Evolutionary conservation across 2,329 filamentous ascomycete genomes (phyloP).

Genomic region (Venturia aucupariae): DNA sequence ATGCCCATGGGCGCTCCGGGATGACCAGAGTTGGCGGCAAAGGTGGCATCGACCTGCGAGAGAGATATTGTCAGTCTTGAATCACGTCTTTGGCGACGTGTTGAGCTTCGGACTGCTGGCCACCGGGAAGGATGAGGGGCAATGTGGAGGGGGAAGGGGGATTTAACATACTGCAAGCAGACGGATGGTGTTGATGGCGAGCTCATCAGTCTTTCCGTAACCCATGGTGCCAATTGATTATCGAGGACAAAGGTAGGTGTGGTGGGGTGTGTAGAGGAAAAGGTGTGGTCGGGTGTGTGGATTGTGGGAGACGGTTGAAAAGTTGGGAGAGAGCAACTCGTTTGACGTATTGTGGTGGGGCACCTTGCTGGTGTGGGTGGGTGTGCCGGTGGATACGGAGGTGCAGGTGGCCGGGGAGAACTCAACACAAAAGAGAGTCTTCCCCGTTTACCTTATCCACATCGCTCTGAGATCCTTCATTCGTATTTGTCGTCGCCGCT

Average conservation of each 20-base stretch:
- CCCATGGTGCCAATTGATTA: conserved; percentile 28
- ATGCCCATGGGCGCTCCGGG: conserved; percentile 97
- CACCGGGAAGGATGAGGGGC: conserved; percentile 11
- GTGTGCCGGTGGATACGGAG: no score
- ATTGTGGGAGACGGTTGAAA: neutral
- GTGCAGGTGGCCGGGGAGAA: neutral
- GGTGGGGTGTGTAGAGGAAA: neutral
- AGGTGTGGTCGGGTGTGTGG: no score
- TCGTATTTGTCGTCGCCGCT: neutral
- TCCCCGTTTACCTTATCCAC: neutral
- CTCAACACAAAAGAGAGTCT: neutral
- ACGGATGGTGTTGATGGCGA: conserved; percentile 97
- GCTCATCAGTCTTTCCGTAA: conserved; percentile 77
- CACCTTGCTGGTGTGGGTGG: no score
- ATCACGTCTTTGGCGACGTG: neutral
- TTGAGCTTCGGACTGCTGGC: neutral
- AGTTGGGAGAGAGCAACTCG: neutral
- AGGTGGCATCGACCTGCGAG: conserved; percentile 87
- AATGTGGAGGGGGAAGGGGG: neutral
- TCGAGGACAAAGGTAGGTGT: neutral
- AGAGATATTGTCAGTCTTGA: conserved; percentile 11
- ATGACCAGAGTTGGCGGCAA: conserved; percentile 93
- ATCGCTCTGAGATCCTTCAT: no score
- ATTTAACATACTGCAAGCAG: conserved; percentile 71
- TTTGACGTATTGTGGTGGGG: neutral